A percentile compares a stretch with the other conserved stretches of the same genome.
These are phyloP conservation scores for Ophiocordyceps camponoti-saundersi DNA, from an alignment of 2,329 filamentous ascomycete genomes.

Conservation along the genomic window DNA sequence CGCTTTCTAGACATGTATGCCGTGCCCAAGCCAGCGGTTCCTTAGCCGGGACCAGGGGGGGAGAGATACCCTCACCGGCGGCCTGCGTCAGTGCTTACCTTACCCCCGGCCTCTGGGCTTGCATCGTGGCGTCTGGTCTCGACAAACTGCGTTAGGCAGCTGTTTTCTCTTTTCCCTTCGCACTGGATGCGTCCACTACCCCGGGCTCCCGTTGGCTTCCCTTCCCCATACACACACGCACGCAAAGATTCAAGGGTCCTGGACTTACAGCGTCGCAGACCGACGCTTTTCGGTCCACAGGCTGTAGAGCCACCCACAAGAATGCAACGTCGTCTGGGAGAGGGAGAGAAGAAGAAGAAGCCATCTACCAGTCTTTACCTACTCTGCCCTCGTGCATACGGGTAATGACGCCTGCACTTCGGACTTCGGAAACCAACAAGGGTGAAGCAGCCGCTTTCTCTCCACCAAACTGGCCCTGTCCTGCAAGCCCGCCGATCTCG, in stretches of 20 bases:
- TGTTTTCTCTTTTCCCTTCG: constrained; percentile 13
- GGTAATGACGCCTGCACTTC: neutral
- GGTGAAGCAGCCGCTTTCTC: no score
- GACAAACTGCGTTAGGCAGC: constrained; percentile 3
- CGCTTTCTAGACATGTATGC: neutral
- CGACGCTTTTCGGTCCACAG: constrained; percentile 1
- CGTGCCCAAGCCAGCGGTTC: neutral
- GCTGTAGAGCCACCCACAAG: neutral
- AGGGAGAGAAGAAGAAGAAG: no score
- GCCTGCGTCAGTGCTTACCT: neutral
- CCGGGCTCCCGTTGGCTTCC: neutral
- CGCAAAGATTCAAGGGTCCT: no score
- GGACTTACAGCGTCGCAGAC: constrained; percentile 1
- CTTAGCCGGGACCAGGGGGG: neutral
- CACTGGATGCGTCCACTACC: constrained; percentile 1
- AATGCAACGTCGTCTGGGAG: neutral
- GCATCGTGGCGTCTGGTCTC: constrained; percentile 3
- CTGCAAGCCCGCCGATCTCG: neutral
- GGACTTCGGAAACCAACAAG: neutral
- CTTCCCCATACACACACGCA: neutral
- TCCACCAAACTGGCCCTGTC: neutral
- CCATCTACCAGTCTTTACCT: no score
- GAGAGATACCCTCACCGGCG: neutral
- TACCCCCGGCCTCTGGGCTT: constrained; percentile 1
- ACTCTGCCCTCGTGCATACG: no score